Evolutionary conservation across 2,329 filamentous ascomycete genomes (phyloP), one percentile per base, ranked within the genome.

Genomic region (Bipolaris zeicola): DNA sequence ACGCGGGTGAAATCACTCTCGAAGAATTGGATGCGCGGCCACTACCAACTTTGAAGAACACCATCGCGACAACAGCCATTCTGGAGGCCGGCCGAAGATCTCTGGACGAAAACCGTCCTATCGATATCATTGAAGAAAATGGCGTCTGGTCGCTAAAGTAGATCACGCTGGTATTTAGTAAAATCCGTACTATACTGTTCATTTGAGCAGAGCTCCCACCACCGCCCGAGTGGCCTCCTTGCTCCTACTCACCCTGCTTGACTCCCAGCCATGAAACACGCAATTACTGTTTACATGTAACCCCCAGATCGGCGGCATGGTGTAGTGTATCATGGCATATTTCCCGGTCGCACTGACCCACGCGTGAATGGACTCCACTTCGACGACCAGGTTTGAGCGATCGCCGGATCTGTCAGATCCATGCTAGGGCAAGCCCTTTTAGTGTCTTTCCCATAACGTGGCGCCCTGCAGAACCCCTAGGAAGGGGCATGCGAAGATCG

Each of bases 41-140:
- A 0, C 77, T 97, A 62, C 93, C 93, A 1, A 97, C 94, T 10
- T 78, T 97, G 65, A 86, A 83, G 73, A 97, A 97, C 76, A 97
- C 93, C 0, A 88, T 96, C 67, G 91, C 91, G 13, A 97, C 93
- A 0, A 96, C 92, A 7, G 93, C 93, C 0, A 96, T 97, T 62
- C 81, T 97, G 54, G 89, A 97, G 77, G 93, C 93, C 1, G 93
- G 94, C 0, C 82, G 93, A 63, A 83, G 87, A 70, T 94, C 90
- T 73, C 83, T 97, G 68, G 92, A 97, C 74, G 91, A 96, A 82
- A 84, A 85, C 54, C 82, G 92, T 53, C 85, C 91, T 57, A 85
- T 97, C 26, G 86, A 87, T 73, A 96, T 97, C 67, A 81, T 85
- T 65, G 80, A 87, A 61, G 81, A 85, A 67, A 82, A 85, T 55